Evolutionary conservation across 2,329 filamentous ascomycete species (phyloP), one percentile per base, ranked within the genome.

Genomic region (Penicillium sclerotigenum): DNA sequence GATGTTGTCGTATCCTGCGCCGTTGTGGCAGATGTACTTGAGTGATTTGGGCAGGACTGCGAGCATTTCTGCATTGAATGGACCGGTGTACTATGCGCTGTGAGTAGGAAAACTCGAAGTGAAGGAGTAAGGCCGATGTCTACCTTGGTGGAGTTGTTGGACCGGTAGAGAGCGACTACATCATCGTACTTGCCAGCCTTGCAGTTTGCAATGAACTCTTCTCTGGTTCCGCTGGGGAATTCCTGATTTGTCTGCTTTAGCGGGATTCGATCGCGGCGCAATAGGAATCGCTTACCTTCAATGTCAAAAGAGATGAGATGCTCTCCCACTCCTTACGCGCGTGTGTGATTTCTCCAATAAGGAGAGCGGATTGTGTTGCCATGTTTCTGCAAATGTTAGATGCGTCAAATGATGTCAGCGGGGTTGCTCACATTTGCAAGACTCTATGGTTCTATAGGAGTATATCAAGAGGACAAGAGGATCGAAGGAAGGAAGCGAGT

Each of bases 1-100:
- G 46, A 86, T 79, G 62, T 84, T 84, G 66, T 85, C 83, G 68
- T 86, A 86, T 4, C 83, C 83, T 1, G 83, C 83, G 16, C 83
- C 80, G 58, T 81, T 81, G 62, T 82, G 80, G 59, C 78, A 80
- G 60, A 82, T 79, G 60, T 76, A 81, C 59, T 75, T 77, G 56
- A 81, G 66, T 0, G 76, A 74, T 28, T 65, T 61, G 0, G 80
- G 80, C 4, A 82, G 69, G 11, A 71, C 69, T 9, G 72, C 70
- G 14, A 82, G 64, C 47, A 82, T 60, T 59, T 82, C 79, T 14
- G 69, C 63, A 63, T 83, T 67, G 61, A 83, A 82, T 13, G 72
- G 74, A n/a, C 76, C 77, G 22, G 77, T 79, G 59, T 71, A 67
- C 73, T 75, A 57, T 14, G 20, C 18, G 20, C 14, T 29, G 37